Conservation (phyloP, 169 alveolate species). For the Eimeria brunetti region DNA sequence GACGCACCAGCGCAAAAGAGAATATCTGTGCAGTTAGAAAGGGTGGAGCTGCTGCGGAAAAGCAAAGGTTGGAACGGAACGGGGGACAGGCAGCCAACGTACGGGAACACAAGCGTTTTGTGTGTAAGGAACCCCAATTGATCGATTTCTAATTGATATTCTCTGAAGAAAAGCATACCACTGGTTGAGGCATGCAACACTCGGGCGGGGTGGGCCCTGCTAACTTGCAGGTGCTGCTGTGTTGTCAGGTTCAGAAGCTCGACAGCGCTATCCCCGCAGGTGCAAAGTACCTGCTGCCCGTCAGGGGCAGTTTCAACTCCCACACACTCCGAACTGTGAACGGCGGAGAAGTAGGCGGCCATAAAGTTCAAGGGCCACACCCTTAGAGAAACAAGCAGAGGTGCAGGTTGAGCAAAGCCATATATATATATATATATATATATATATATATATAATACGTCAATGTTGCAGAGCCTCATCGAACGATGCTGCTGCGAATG, state of each 20-base stretch:
- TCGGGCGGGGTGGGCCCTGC: slow-evolving; percentile 93
- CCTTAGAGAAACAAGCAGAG: slow-evolving; percentile 28
- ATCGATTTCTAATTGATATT: neutral
- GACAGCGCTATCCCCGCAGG: slow-evolving; percentile 91
- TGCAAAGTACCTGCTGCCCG: slow-evolving; percentile 92
- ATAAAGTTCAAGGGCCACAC: slow-evolving; percentile 55
- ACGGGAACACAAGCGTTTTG: neutral
- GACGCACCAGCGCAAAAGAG: neutral
- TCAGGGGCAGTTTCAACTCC: slow-evolving; percentile 92
- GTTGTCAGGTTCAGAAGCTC: slow-evolving; percentile 90
- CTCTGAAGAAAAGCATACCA: slow-evolving; percentile 4
- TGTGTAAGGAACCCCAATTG: neutral
- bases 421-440: no score
- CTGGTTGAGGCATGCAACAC: slow-evolving; percentile 83
- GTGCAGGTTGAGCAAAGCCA: neutral
- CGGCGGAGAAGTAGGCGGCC: slow-evolving; percentile 53
- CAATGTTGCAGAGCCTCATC: neutral
- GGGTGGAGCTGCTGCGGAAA: neutral
- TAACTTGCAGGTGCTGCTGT: slow-evolving; percentile 89
- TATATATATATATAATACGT: no score
- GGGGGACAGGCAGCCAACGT: neutral
- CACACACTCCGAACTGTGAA: slow-evolving; percentile 90
- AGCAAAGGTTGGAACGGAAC: neutral
- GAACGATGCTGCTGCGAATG: neutral
- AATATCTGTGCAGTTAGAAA: neutral